Base-by-base conservation (phyloP, 176 grass and related monocot genomes). In the Melocanna baccifera region DNA sequence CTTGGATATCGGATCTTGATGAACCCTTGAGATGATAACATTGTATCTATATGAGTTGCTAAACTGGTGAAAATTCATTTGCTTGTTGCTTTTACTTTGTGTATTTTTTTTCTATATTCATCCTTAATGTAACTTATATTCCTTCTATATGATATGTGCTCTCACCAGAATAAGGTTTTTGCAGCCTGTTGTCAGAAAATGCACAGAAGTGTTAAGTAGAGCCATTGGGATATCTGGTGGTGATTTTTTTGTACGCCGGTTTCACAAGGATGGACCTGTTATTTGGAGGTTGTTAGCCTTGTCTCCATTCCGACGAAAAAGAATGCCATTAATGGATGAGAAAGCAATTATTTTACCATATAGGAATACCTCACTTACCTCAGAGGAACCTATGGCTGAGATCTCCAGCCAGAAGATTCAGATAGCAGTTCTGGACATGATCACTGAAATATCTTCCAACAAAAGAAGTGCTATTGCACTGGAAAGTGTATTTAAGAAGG, bases 341-440 rank as follows among this genome's bases (percentile, higher is more conserved):
- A 91, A 92, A 83, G 76, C 81, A 85, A 93, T 98, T 81, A 77
- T 95, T 88, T 85, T 98, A 75, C 96, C 93, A 7, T 98, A 93
- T 76, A 83, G 96, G 80, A 74, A 84, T 84, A 90, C 78, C 48
- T 91, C 91, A 7, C 55, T 79, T 47, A 88, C 84, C 16, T 85
- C 85, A 50, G 87, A 92, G 76, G 90, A 90, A 77, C 91, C 93
- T 56, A 92, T 98, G 85, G 87, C 96, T 71, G 96, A 98, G 88
- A 89, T 93, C 64, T 98, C 96, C 69, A 93, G 83, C 81, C 91
- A 92, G 84, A 98, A 98, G 81, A 92, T 98, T 80, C 96, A 95
- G 84, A 82, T 50, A 32, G 85, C 96, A 78, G 91, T 98, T 53
- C 30, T 98, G 66, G 91, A 94, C 32, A 93, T 98, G 96, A 89